These are phyloP conservation scores for Retiboletus flavoniger DNA, from an alignment of 1,284 basidiomycete species.

Conservation along the genomic window DNA sequence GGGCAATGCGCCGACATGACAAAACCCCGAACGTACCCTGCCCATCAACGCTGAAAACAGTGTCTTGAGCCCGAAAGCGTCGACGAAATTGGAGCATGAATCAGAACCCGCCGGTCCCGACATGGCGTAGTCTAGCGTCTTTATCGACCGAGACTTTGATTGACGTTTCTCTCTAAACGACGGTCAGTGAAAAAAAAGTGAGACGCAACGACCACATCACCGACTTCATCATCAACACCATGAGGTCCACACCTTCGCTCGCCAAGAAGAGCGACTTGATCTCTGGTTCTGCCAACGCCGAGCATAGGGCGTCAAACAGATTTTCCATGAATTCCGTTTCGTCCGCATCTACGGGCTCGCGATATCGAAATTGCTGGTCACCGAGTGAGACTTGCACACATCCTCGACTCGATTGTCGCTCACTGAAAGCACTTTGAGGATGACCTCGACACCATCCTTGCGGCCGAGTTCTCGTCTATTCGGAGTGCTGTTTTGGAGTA, in stretches of 20 bases:
- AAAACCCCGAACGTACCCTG: constrained; percentile 54
- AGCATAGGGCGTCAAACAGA: constrained; percentile 86
- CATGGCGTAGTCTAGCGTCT: constrained; percentile 89
- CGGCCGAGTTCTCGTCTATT: constrained; percentile 68
- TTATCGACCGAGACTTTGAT: constrained; percentile 80
- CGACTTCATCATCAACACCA: constrained; percentile 95
- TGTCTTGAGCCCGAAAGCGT: constrained; percentile 83
- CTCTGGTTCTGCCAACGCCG: constrained; percentile 69
- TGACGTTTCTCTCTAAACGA: constrained; percentile 73
- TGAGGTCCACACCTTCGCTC: constrained; percentile 94
- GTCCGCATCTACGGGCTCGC: constrained; percentile 81
- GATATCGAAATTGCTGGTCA: constrained; percentile 77
- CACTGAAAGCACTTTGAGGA: constrained; percentile 81
- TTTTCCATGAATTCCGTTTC: constrained; percentile 99
- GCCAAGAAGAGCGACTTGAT: constrained; percentile 82
- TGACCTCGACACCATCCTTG: constrained; percentile 75
- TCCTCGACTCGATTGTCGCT: constrained; percentile 32
- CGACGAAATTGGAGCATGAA: constrained; percentile 86
- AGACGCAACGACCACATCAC: constrained; percentile 26
- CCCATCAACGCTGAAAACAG: constrained; percentile 93
- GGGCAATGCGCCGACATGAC: neutral
- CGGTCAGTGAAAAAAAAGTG: constrained; percentile 9
- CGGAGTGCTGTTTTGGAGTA: constrained; percentile 71
- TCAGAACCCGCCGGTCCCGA: constrained; percentile 74
- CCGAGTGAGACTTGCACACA: constrained; percentile 18